These are phyloP conservation scores for Zygotorulaspora danielsina DNA, from an alignment of 805 yeast genomes.

Conservation along the genomic window DNA sequence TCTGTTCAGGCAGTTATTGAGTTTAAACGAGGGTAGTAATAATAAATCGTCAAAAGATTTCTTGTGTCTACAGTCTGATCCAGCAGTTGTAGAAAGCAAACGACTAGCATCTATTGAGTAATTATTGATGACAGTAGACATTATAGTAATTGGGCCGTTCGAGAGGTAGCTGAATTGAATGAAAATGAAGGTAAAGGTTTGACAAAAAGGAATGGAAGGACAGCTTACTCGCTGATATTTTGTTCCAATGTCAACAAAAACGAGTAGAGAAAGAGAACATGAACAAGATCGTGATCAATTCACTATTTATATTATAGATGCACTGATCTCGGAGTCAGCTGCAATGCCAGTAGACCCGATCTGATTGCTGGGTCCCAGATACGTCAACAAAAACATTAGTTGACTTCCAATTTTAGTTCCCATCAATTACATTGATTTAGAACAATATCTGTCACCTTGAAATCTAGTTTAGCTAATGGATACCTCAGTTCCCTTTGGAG, in stretches of 20 bases:
- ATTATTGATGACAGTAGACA: constrained; percentile 14
- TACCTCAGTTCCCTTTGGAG: too few species aligned
- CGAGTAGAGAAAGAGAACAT: not conserved
- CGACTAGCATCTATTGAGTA: constrained; percentile 12
- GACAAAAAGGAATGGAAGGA: too few species aligned
- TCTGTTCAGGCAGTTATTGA: constrained; percentile 5
- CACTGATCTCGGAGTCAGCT: not conserved
- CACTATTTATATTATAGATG: constrained; percentile 1
- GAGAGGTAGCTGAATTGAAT: too few species aligned
- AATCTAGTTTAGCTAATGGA: too few species aligned
- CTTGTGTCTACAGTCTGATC: constrained; percentile 15
- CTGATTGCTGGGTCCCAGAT: constrained; percentile 1
- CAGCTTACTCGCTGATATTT: too few species aligned
- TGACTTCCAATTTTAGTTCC: not conserved
- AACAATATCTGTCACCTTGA: too few species aligned
- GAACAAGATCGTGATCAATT: not conserved
- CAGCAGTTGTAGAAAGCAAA: constrained; percentile 15
- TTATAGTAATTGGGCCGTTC: too few species aligned
- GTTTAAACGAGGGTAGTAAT: constrained; percentile 17
- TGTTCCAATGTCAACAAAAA: too few species aligned
- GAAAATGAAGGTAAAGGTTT: too few species aligned
- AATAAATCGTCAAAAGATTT: constrained; percentile 26
- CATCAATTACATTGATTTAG: too few species aligned
- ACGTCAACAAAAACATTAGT: not conserved
- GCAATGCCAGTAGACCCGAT: not conserved